Evolutionary conservation across 768 basidiomycete species (phyloP).

Genomic region (Calocybe cyanea): DNA sequence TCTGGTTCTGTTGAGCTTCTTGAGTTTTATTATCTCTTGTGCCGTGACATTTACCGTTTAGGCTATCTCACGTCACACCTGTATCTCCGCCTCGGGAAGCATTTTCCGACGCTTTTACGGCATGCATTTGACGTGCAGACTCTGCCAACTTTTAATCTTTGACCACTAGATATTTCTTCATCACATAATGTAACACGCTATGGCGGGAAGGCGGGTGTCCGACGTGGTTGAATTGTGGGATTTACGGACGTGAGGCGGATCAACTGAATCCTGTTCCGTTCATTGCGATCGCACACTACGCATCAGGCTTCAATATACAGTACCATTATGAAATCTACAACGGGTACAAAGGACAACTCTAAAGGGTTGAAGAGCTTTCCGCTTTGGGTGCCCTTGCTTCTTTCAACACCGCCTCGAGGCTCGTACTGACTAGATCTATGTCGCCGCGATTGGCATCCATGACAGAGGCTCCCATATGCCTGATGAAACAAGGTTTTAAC

Average conservation of each 20-base stretch:
- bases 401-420: constrained; percentile 47
- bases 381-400: constrained; percentile 19
- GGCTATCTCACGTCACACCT: too few relatives aligned
- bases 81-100: not conserved
- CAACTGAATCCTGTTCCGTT: constrained; percentile 9
- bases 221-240: too few relatives aligned
- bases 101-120: not conserved
- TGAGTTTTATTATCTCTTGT: too few relatives aligned
- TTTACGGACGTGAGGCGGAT: constrained; percentile 7
- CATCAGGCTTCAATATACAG: not conserved
- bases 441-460: constrained; percentile 64
- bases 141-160: not conserved
- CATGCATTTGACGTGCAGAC: not conserved
- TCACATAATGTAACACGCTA: not conserved
- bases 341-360: constrained; percentile 2
- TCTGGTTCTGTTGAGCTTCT: too few relatives aligned
- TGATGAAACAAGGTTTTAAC: constrained; percentile 23
- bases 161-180: not conserved
- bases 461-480: constrained; percentile 84
- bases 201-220: constrained; percentile 14
- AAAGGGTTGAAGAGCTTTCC: too few relatives aligned
- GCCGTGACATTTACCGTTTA: too few relatives aligned
- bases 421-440: constrained; percentile 58
- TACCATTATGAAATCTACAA: constrained; percentile 11
- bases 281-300: not conserved